A percentile compares a stretch with the other conserved stretches of the same genome.
Evolutionary conservation across 371 early-diverging fungal species (phyloP).

Genomic region (Basidiobolus meristosporus): DNA sequence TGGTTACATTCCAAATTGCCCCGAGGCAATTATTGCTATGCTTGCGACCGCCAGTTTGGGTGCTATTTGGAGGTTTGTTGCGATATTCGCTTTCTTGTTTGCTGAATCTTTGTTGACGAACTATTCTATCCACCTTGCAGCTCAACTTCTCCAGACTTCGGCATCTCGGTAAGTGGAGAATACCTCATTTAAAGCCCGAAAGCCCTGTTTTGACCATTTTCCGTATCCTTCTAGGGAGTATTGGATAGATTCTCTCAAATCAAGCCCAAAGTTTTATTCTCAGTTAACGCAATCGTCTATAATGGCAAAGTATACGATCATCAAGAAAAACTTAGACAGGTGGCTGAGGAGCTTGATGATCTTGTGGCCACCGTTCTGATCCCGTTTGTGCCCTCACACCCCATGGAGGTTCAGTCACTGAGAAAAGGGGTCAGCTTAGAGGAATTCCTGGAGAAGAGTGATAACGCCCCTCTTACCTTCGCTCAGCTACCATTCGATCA

Average conservation of each 20-base stretch:
- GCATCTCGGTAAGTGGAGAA: constrained; percentile 32
- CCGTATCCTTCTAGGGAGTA: constrained; percentile 38
- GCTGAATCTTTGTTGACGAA: constrained; percentile 1
- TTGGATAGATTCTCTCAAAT: constrained; percentile 91
- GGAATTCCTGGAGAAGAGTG: constrained; percentile 1
- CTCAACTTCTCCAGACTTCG: constrained; percentile 90
- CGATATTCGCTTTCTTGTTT: no score
- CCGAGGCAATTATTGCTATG: constrained; percentile 74
- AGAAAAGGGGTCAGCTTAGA: constrained; percentile 8
- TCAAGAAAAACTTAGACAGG: constrained; percentile 47
- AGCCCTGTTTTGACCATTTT: background rate
- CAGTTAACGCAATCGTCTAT: constrained; percentile 74
- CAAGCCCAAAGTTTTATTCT: constrained; percentile 80
- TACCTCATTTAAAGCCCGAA: background rate
- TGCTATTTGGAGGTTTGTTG: constrained; percentile 73
- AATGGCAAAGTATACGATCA: constrained; percentile 77
- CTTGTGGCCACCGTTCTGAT: constrained; percentile 56
- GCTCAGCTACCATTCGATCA: constrained; percentile 82
- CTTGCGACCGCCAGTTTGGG: constrained; percentile 88
- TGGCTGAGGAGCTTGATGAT: constrained; percentile 31
- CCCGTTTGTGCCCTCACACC: constrained; percentile 29
- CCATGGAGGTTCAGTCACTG: constrained; percentile 15
- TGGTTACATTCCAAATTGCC: constrained; percentile 82
- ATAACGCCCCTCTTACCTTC: constrained; percentile 25
- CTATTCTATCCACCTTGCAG: constrained; percentile 6